Evolutionary conservation across 2,329 filamentous ascomycete species (phyloP).

Genomic region (Rachicladosporium sp.): DNA sequence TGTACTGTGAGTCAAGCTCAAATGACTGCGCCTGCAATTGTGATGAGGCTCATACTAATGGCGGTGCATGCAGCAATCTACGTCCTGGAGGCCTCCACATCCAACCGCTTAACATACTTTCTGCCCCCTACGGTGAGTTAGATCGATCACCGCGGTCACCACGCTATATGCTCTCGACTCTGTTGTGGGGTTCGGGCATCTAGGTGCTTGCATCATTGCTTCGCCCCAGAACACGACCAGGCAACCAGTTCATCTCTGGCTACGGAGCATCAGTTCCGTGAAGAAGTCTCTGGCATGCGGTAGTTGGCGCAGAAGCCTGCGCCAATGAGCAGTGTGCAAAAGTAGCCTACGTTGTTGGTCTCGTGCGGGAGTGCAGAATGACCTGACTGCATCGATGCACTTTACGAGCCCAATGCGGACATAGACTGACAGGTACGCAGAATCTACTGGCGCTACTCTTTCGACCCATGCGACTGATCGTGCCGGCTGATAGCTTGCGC

Average conservation of each 20-base stretch:
- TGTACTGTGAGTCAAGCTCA: conserved; percentile 36
- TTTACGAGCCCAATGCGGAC: conserved; percentile 8
- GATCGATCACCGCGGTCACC: too few species aligned
- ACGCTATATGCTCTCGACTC: too few species aligned
- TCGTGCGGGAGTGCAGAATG: too few species aligned
- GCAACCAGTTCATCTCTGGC: too few species aligned
- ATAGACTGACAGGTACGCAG: conserved; percentile 21
- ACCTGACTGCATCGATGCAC: not conserved
- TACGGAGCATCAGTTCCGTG: too few species aligned
- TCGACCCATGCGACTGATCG: conserved; percentile 57
- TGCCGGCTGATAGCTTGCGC: conserved; percentile 54
- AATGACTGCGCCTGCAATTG: conserved; percentile 1
- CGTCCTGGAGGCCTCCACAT: conserved; percentile 40
- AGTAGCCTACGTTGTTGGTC: too few species aligned
- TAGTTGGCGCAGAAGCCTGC: too few species aligned
- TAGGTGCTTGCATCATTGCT: too few species aligned
- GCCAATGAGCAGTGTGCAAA: too few species aligned
- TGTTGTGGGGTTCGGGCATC: too few species aligned
- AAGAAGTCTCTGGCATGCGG: too few species aligned
- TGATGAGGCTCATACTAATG: conserved; percentile 8
- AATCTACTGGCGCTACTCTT: conserved; percentile 65
- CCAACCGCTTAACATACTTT: conserved; percentile 37
- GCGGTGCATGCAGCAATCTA: conserved; percentile 34
- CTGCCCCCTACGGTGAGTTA: conserved; percentile 34
- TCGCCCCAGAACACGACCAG: too few species aligned